Evolutionary conservation across 768 basidiomycete species (phyloP), one percentile per base, ranked within the genome.

Genomic region (Scleroderma bovista): DNA sequence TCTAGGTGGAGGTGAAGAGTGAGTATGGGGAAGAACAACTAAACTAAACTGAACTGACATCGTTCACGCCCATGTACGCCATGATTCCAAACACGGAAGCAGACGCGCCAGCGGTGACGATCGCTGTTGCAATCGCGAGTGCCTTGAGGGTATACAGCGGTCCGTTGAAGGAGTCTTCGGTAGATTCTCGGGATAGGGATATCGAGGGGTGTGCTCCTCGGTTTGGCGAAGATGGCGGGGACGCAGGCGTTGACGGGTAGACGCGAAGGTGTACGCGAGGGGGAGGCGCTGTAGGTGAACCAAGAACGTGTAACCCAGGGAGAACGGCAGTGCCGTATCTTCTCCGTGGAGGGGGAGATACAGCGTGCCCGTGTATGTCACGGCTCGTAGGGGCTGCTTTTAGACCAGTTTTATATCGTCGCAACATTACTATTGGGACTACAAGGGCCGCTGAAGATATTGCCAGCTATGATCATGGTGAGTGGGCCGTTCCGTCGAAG

Each of bases 91-190:
- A 74, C 3, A 79, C 66, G 5, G 77, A 62, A 0, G 62, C 67
- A 6, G 70, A 62, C 0, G 77, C 83, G 22, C 76, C 70, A 3
- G 73, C 63, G 0, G 73, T 57, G 22, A 87, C 85, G 31, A 84
- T 58, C 10, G 75, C 58, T 0, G 86, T 88, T 4, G 86, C 84
- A 37, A 86, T 73, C 3, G 75, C 70, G 36, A 89, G 80, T 0
- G 86, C 86, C 55, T 84, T 84, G 5, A 77, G 68, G 1, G 78
- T 75, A 54, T 81, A 75, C 2, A 85, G 49, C 0, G 76, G 76
- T 0, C 73, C 77, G 40, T 78, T 79, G 56, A 76, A 75, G 33
- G 68, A 62, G 50, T 73, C 72, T 6, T 56, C 59, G 29, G 37
- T 44, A 36, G 34, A n/a, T 36, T 3, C 6, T 5, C 6, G 5